phyloP scores from a whole-genome alignment of 2,329 filamentous ascomycete species.

The Raffaelea arxii region DNA sequence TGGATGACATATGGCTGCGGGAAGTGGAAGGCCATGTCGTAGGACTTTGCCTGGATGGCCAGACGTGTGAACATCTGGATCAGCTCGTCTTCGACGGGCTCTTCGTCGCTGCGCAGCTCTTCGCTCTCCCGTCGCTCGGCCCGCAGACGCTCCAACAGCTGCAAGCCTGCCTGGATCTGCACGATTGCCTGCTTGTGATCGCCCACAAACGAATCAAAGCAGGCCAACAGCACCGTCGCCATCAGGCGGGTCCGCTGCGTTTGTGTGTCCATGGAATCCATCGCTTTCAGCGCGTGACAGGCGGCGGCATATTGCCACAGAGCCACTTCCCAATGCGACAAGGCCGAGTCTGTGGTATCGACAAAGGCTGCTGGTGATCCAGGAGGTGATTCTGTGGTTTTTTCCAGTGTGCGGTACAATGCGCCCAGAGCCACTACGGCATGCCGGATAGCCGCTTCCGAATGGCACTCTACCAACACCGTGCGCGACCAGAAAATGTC shows the following conservation, averaged over 20 bases:
- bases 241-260: constrained; percentile 44
- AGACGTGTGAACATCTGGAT: constrained; percentile 54
- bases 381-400: constrained; percentile 41
- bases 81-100: constrained; percentile 47
- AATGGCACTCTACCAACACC: constrained; percentile 54
- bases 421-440: constrained; percentile 57
- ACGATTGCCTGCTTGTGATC: constrained; percentile 51
- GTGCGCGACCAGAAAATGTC: constrained; percentile 54
- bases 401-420: constrained; percentile 57
- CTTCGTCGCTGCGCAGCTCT: constrained; percentile 13
- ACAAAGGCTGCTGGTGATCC: constrained; percentile 29
- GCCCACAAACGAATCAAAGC: constrained; percentile 58
- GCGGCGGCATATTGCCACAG: constrained; percentile 50
- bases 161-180: constrained; percentile 51
- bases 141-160: constrained; percentile 42
- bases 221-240: constrained; percentile 55
- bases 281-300: constrained; percentile 37
- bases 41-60: constrained; percentile 56
- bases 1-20: constrained; percentile 51
- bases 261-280: constrained; percentile 30
- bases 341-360: constrained; percentile 21
- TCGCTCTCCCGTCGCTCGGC: constrained; percentile 29
- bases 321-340: constrained; percentile 49
- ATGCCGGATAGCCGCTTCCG: constrained; percentile 51
- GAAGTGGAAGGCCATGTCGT: constrained; percentile 60